Conservation (phyloP, 192 early-diverging fungal genomes). For the Rhizoclosmatium sp. region DNA sequence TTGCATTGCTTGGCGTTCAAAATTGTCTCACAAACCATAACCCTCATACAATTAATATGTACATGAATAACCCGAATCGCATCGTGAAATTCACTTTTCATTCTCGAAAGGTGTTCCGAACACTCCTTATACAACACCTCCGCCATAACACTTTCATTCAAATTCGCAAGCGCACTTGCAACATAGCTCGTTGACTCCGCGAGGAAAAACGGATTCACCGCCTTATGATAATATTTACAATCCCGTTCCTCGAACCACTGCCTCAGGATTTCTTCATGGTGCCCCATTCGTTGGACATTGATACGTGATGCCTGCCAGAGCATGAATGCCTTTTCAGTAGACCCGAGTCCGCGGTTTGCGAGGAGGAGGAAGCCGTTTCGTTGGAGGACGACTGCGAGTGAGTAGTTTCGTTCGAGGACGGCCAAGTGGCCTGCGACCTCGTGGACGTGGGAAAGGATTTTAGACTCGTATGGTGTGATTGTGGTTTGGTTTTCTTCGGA, state of each 20-base stretch:
- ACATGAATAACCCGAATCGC: neutral
- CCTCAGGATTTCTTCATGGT: neutral
- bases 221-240: neutral
- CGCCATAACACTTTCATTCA: neutral
- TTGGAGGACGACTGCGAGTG: neutral
- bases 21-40: neutral
- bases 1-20: neutral
- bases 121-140: neutral
- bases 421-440: neutral
- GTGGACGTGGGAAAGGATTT: neutral
- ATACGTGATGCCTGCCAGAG: neutral
- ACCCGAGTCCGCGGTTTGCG: neutral
- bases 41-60: neutral
- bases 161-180: neutral
- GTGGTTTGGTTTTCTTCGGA: neutral
- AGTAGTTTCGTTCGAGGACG: neutral
- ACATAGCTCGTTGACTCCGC: neutral
- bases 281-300: neutral
- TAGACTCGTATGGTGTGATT: neutral
- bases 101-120: neutral
- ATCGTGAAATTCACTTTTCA: neutral
- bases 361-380: neutral
- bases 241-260: neutral
- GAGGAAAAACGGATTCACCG: neutral
- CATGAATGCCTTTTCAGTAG: neutral